These are phyloP conservation scores for Fusarium sp. DNA, from an alignment of 2,329 filamentous ascomycete species.

Conservation along the genomic window DNA sequence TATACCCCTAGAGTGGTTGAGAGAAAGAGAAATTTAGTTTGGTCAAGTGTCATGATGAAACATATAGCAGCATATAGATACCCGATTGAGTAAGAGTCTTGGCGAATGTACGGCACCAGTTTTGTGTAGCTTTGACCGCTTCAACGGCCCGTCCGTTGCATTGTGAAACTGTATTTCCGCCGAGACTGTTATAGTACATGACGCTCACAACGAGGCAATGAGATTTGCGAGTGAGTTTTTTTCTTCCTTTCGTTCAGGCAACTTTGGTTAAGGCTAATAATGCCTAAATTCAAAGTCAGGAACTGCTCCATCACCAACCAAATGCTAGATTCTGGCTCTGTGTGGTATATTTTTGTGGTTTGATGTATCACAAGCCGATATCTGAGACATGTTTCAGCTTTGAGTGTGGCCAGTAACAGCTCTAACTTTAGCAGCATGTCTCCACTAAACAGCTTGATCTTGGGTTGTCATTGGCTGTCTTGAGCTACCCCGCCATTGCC, in stretches of 20 bases:
- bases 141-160: neutral
- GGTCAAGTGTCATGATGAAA: neutral
- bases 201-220: neutral
- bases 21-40: neutral
- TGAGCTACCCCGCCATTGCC: constrained; percentile 34
- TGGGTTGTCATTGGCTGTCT: neutral
- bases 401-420: constrained; percentile 9
- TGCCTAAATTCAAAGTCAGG: neutral
- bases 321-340: neutral
- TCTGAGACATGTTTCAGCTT: constrained; percentile 38
- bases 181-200: neutral
- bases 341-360: neutral
- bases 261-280: neutral
- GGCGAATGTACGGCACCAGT: too few relatives aligned
- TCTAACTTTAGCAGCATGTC: constrained; percentile 21
- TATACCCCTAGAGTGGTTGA: constrained; percentile 1
- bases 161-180: constrained; percentile 4
- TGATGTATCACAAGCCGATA: constrained; percentile 29
- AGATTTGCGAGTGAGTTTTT: neutral
- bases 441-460: constrained; percentile 16
- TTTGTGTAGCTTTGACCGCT: constrained; percentile 1
- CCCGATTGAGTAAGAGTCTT: constrained; percentile 10
- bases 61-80: constrained; percentile 20
- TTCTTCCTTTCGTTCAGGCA: neutral
- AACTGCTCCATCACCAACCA: neutral